Base-by-base conservation (phyloP, 768 basidiomycete genomes). In the Piloderma croceum region DNA sequence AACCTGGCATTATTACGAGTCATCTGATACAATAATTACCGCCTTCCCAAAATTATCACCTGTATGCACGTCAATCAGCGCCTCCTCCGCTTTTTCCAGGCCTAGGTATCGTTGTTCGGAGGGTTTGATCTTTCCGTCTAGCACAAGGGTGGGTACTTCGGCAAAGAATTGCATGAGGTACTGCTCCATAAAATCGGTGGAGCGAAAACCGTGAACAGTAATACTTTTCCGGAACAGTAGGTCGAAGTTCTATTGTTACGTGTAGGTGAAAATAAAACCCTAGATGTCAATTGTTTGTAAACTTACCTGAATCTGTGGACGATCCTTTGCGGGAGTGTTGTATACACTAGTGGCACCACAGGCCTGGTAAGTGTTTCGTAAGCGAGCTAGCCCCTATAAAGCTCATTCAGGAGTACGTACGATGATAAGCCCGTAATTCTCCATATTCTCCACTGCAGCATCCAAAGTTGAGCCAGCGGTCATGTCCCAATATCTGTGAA, bases 381-480 rank as follows among this genome's bases (percentile, higher is more conserved):
- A n/a, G n/a, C n/a, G n/a, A n/a, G n/a, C n/a, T n/a, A n/a, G n/a
- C n/a, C n/a, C n/a, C n/a, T n/a, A n/a, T n/a, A n/a, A n/a, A n/a
- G n/a, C n/a, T n/a, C n/a, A n/a, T n/a, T n/a, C n/a, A n/a, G n/a
- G n/a, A n/a, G n/a, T n/a, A n/a, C n/a, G n/a, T 29, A 15, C 27
- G 27, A 29, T 29, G 27, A 29, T 15, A 29, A 29, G 27, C 15
- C 27, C 27, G 15, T 29, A 15, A 9, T 29, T 29, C 27, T 9
- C 27, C 27, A 29, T 29, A 15, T 29, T 29, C 27, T 9, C 60
- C 4, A 83, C 53, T 1, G 76, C 80, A 12, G 69, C 65, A 6
- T 83, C 80, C 5, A 83, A 62, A 0, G 65, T 71, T 38, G 76
- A 70, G 2, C 80, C 79, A 7, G 78, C 79, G 9, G 81, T 79